Base-by-base conservation (phyloP, 768 basidiomycete species). In the Xerocomus spinulosus region DNA sequence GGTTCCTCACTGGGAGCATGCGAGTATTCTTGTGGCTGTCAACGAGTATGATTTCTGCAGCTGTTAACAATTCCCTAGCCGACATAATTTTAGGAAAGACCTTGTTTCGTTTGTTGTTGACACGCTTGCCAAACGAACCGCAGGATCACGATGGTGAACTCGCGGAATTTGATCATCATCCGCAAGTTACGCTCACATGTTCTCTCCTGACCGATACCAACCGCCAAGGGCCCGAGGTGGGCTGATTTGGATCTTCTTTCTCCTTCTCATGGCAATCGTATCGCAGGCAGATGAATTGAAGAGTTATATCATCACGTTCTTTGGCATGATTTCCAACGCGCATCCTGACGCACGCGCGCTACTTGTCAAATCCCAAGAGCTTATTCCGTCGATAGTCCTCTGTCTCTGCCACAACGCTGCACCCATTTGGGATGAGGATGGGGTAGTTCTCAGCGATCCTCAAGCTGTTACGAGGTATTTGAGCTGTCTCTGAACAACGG, bases 391-490 rank as follows among this genome's bases (percentile, higher is more conserved):
- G 1, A 62, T 90, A 23, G 72, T 88, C 17, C 54, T 74, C 26
- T 81, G 75, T 50, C 68, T 85, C 9, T 71, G 73, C 29, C 69
- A 76, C 18, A 65, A 83, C 33, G 73, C 78, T 0, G 71, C 72
- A 1, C 73, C 77, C 2, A 61, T 91, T 14, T 91, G 85, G 83
- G 83, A 87, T 57, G 82, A 83, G 29, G 76, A 78, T 34, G 73
- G 76, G 40, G 56, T 56, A 25, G 57, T 80, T 13, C 57, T 73
- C 21, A 54, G 59, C 14, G 68, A 75, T 2, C 53, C 72, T 0
- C 62, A 67, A 21, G 61, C 59, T 20, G 47, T 51, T 38, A 56
- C 58, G 15, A 68, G 66, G 66, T 67, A 20, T 5, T n/a, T 14
- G 20, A 21, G 9, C 32, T 15, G 17, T 42, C 37, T 35, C 13